Evolutionary conservation across 306 rosid genomes (phyloP).

Genomic region (Abrus pulchellus): DNA sequence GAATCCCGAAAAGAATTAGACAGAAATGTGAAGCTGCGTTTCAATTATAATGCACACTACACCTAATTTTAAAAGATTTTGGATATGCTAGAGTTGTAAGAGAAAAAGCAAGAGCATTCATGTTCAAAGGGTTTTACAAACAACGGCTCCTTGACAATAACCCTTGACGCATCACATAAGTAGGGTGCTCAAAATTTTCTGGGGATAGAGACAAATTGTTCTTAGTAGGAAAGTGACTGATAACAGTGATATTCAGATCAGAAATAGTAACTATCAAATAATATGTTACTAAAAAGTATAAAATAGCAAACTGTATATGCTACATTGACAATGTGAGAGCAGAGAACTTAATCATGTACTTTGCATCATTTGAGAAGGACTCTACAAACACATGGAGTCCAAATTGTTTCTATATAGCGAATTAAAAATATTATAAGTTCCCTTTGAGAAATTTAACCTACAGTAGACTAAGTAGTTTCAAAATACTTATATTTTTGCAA

Average conservation of each 20-base stretch:
- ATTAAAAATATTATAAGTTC: neutral
- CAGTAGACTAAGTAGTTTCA: neutral
- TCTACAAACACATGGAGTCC: neutral
- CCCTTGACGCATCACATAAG: neutral
- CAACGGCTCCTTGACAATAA: neutral
- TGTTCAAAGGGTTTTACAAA: neutral
- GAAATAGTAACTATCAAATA: neutral
- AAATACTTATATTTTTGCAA: neutral
- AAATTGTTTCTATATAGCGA: neutral
- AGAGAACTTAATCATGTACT: neutral
- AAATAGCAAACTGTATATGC: neutral
- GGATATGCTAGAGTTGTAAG: neutral
- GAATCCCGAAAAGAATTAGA: neutral
- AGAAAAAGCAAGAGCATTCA: conserved; percentile 7
- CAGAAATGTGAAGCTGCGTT: neutral
- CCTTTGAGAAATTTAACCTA: neutral
- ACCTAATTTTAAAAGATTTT: neutral
- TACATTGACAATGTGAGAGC: neutral
- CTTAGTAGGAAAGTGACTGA: neutral
- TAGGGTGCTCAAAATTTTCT: neutral
- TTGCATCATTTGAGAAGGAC: neutral
- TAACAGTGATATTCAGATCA: neutral
- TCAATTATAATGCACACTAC: neutral
- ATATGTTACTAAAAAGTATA: neutral
- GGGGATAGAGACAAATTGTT: neutral